Conservation (phyloP, 2,329 filamentous ascomycete species). For the Claviceps pazoutovae region DNA sequence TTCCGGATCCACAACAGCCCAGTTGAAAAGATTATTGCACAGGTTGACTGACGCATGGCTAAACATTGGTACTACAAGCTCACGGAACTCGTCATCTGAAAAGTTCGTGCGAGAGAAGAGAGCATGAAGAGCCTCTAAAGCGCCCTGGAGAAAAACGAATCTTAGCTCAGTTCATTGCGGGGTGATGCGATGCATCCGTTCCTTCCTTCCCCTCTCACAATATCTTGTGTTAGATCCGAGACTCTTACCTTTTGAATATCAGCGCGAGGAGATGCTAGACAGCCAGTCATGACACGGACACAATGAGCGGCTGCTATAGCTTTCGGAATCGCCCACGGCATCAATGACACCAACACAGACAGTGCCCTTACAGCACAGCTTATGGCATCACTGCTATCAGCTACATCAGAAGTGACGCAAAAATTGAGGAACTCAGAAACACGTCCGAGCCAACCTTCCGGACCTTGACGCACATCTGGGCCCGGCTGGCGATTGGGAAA, state of each 20-base stretch:
- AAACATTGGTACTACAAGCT: conserved; percentile 69
- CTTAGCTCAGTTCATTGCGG: neutral
- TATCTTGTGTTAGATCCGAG: too few relatives aligned
- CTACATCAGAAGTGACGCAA: conserved; percentile 53
- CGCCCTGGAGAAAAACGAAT: conserved; percentile 37
- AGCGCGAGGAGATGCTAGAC: conserved; percentile 55
- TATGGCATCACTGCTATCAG: conserved; percentile 52
- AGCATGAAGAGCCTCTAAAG: conserved; percentile 70
- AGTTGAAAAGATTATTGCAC: conserved; percentile 61
- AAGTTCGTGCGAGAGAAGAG: conserved; percentile 66
- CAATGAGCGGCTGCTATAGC: conserved; percentile 60
- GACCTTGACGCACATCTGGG: conserved; percentile 57
- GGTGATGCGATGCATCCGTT: neutral
- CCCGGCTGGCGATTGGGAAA: conserved; percentile 59
- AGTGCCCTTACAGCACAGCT: conserved; percentile 63
- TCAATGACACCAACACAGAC: conserved; percentile 60
- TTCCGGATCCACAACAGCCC: conserved; percentile 64
- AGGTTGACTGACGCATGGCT: conserved; percentile 55
- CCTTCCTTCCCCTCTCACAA: too few relatives aligned
- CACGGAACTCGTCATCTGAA: conserved; percentile 62
- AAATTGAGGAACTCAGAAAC: conserved; percentile 60
- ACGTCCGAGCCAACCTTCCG: conserved; percentile 78
- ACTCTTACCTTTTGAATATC: conserved; percentile 53
- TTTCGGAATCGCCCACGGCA: conserved; percentile 79
- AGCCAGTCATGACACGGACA: conserved; percentile 55